Evolutionary conservation across 805 yeast species (phyloP).

Genomic region (Starmerella potacharoeniae): DNA sequence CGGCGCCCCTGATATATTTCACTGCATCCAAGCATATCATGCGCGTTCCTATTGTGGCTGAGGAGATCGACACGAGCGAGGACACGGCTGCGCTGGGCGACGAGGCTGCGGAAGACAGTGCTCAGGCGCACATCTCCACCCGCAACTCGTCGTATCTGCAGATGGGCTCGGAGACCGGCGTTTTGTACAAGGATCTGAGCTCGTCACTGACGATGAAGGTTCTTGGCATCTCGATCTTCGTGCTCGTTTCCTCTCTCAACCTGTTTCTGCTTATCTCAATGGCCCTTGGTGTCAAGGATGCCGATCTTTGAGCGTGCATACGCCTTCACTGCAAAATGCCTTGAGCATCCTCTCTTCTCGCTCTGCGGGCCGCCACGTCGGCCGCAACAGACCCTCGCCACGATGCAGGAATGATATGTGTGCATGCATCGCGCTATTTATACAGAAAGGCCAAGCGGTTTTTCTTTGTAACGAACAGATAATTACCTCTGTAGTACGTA

Average conservation of each 20-base stretch:
- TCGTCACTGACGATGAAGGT: slow-evolving; percentile 47
- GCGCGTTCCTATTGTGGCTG: slow-evolving; percentile 33
- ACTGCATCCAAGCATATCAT: slow-evolving; percentile 58
- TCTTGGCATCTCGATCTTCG: slow-evolving; percentile 54
- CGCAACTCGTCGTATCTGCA: slow-evolving; percentile 9
- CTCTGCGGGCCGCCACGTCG: background rate
- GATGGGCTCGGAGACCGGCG: slow-evolving; percentile 23
- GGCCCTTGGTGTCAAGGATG: slow-evolving; percentile 19
- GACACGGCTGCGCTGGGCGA: background rate
- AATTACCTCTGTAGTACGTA: background rate
- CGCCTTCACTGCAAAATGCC: background rate
- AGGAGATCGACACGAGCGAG: slow-evolving; percentile 1
- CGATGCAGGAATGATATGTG: background rate
- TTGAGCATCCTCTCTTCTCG: background rate
- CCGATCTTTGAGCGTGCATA: slow-evolving; percentile 5
- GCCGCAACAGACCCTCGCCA: background rate
- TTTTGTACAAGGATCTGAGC: slow-evolving; percentile 49
- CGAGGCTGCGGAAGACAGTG: background rate
- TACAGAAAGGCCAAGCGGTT: background rate
- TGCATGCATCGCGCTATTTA: slow-evolving; percentile 2
- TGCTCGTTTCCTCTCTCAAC: slow-evolving; percentile 57
- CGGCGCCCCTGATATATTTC: slow-evolving; percentile 78
- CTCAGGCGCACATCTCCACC: background rate
- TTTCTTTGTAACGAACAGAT: background rate
- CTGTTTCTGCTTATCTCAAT: slow-evolving; percentile 44